Evolutionary conservation across 495 filamentous ascomycete species (phyloP), one percentile per base, ranked within the genome.

Genomic region (Umbilicaria muhlenbergii): DNA sequence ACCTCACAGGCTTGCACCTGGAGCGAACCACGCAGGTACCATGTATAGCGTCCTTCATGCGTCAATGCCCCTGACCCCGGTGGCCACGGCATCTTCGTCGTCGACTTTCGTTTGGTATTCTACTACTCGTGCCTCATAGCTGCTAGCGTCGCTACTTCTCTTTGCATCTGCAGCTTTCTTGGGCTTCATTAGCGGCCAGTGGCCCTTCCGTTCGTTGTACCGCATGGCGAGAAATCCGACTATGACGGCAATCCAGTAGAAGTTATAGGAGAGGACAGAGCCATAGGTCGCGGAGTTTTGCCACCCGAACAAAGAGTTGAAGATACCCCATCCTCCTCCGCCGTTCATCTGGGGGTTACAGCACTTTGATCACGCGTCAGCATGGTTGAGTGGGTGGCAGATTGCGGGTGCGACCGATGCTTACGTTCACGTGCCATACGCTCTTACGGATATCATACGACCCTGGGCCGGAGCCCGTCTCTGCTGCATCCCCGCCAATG

Each of bases 341-440:
- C 82, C 83, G 41, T 77, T 76, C 13, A 80, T 38, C 16, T 66
- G 59, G 0, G 86, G 77, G 43, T 72, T 88, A 58, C 86, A 92
- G 65, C 83, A 93, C 76, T 81, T 24, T 16, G 24, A 43, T 16
- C 19, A 8, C 12, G 32, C 15, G 18, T 57, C 39, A 55, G 41
- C 3, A 12, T 32, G 24, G 4, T 42, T 18, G 19, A 45, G 42
- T 19, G 12, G 13, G 5, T 34, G 12, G 7, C 28, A 11, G 10
- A 2, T 36, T 40, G 4, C 31, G 14, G 5, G 16, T 17, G 35
- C 5, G n/a, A 39, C n/a, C 11, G 34, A 17, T 18, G 66, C 77
- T 58, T 62, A 80, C 75, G 53, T 94, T 92, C 39, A 93, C 76
- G 54, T 95, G 88, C 88, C 88, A 94, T 3, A 94, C 86, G 38